Percentiles rank a stretch among this genome's conserved stretches.
phyloP scores from a whole-genome alignment of 768 basidiomycete genomes.

The Podaxis mareebaensis region DNA sequence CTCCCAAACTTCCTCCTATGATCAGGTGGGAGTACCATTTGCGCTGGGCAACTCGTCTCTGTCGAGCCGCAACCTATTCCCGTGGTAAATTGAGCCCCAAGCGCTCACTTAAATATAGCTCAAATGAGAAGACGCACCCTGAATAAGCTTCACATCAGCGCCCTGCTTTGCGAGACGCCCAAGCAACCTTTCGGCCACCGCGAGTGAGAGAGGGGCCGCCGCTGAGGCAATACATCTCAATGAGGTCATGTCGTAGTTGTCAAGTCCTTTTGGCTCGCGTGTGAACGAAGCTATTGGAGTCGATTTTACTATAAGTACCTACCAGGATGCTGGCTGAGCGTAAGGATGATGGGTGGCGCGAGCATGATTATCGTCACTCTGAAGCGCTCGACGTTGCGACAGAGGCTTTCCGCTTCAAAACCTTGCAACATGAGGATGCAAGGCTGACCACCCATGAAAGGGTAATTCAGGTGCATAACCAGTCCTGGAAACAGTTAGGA shows the following conservation, averaged over 20 bases:
- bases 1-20: conserved; percentile 44
- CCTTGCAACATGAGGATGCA: conserved; percentile 44
- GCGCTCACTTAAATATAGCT: neutral
- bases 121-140: conserved; percentile 19
- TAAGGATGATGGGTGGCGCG: conserved; percentile 68
- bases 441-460: conserved; percentile 39
- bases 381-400: conserved; percentile 53
- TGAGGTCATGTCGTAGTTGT: conserved; percentile 51
- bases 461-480: conserved; percentile 44
- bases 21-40: conserved; percentile 41
- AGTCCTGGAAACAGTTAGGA: conserved; percentile 27
- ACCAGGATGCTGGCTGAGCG: conserved; percentile 54
- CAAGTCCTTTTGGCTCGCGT: conserved; percentile 33
- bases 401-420: conserved; percentile 56
- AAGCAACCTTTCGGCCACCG: conserved; percentile 42
- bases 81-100: neutral
- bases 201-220: conserved; percentile 63
- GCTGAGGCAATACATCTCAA: conserved; percentile 54
- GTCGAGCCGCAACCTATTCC: conserved; percentile 56
- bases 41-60: conserved; percentile 59
- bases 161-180: conserved; percentile 18
- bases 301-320: conserved; percentile 20
- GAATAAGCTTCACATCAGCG: conserved; percentile 19
- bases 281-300: neutral
- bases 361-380: conserved; percentile 45